A percentile compares a stretch with the other conserved stretches of the same genome.
Conservation (phyloP, 805 yeast species). For the Tanozyma kutaoensis region DNA sequence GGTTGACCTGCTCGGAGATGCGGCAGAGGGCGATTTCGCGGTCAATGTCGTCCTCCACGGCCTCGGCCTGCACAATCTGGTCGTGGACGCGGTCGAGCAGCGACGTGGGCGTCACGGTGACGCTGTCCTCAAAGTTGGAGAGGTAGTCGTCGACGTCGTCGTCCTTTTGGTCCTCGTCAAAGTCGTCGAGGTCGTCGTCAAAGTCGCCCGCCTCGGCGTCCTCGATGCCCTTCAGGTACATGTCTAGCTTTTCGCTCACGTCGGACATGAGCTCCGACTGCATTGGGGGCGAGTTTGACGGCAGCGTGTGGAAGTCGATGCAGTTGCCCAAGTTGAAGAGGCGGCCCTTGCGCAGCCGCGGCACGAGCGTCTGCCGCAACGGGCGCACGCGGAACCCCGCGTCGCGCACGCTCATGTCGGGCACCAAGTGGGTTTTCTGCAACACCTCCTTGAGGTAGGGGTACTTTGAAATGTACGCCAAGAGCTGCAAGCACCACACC, state of each 20-base stretch:
- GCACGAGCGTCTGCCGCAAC: slow-evolving; percentile 19
- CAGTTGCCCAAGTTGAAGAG: slow-evolving; percentile 2
- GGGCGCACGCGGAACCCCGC: slow-evolving; percentile 22
- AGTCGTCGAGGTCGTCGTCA: slow-evolving; percentile 10
- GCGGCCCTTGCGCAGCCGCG: slow-evolving; percentile 16
- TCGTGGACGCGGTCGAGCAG: slow-evolving; percentile 17
- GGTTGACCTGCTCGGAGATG: slow-evolving; percentile 18
- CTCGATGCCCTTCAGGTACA: slow-evolving; percentile 12
- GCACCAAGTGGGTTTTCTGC: slow-evolving; percentile 65
- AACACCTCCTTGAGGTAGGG: slow-evolving; percentile 62
- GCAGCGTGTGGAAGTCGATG: slow-evolving; percentile 16
- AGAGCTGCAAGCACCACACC: slow-evolving; percentile 80
- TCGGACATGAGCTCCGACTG: slow-evolving; percentile 17
- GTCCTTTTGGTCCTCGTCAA: slow-evolving; percentile 9
- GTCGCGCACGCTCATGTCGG: slow-evolving; percentile 40
- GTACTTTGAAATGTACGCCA: slow-evolving; percentile 90
- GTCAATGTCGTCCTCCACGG: slow-evolving; percentile 17
- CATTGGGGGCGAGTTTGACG: slow-evolving; percentile 28
- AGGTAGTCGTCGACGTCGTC: slow-evolving; percentile 3
- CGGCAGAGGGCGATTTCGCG: slow-evolving; percentile 19
- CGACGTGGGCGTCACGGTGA: slow-evolving; percentile 1
- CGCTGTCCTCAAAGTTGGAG: slow-evolving; percentile 5
- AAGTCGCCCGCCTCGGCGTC: slow-evolving; percentile 7
- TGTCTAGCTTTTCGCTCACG: slow-evolving; percentile 18
- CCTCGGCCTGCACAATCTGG: slow-evolving; percentile 19